These are phyloP conservation scores for Globisporangium spiculum DNA, from an alignment of 352 stramenopile genomes.

Conservation along the genomic window DNA sequence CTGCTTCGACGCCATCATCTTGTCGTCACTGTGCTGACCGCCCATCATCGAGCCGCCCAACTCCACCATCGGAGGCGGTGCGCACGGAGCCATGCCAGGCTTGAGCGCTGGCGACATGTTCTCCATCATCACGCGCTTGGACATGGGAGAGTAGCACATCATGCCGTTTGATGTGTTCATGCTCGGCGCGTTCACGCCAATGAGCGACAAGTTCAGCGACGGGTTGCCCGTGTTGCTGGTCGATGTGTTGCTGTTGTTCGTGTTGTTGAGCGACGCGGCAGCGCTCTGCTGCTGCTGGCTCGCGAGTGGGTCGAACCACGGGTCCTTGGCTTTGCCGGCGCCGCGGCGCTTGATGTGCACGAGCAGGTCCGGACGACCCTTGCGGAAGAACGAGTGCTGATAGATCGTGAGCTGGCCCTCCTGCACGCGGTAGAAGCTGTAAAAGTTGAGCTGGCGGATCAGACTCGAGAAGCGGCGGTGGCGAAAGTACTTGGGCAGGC, in stretches of 20 bases:
- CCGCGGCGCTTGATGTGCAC: slow-evolving; percentile 84
- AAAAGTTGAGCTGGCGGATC: slow-evolving; percentile 91
- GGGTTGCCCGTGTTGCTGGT: slow-evolving; percentile 1
- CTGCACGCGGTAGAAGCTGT: slow-evolving; percentile 90
- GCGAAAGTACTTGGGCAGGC: slow-evolving; percentile 89
- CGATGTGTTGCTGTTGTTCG: neutral
- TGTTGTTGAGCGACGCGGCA: neutral
- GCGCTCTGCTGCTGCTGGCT: slow-evolving; percentile 9
- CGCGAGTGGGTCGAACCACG: slow-evolving; percentile 77
- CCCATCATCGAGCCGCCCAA: slow-evolving; percentile 35
- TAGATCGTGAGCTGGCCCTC: slow-evolving; percentile 85
- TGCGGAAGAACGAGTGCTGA: slow-evolving; percentile 84
- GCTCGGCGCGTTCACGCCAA: slow-evolving; percentile 23
- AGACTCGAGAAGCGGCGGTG: slow-evolving; percentile 87
- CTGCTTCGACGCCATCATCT: slow-evolving; percentile 22
- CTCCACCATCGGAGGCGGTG: slow-evolving; percentile 57
- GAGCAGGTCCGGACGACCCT: slow-evolving; percentile 73
- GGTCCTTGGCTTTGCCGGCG: slow-evolving; percentile 81
- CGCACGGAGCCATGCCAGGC: slow-evolving; percentile 46
- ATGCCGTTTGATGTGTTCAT: slow-evolving; percentile 31
- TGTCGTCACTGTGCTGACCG: slow-evolving; percentile 11
- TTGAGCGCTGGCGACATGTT: slow-evolving; percentile 87
- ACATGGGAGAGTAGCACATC: slow-evolving; percentile 74
- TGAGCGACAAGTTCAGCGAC: slow-evolving; percentile 22
- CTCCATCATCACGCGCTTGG: slow-evolving; percentile 73